These are phyloP conservation scores for Mycena amicta DNA, from an alignment of 768 basidiomycete species.

Conservation along the genomic window DNA sequence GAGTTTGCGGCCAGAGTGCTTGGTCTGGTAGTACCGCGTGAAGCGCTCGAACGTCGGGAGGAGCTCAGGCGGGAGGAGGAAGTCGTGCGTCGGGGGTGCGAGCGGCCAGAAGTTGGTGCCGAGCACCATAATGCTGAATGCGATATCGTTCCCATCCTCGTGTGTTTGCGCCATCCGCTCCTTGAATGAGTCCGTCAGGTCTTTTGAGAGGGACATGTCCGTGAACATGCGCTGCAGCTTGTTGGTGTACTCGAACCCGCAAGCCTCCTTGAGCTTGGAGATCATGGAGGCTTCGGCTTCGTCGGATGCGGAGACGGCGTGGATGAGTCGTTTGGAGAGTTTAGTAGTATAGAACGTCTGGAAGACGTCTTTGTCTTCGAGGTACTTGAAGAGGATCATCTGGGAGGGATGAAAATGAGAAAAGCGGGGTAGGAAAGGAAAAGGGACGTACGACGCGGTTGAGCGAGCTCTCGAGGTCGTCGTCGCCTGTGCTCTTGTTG, in stretches of 20 bases:
- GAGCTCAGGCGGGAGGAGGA: slow-evolving; percentile 87
- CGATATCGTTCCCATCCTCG: slow-evolving; percentile 78
- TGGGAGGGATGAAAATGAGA: slow-evolving; percentile 43
- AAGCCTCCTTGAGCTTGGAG: slow-evolving; percentile 93
- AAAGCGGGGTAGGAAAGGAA: slow-evolving; percentile 24
- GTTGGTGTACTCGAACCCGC: slow-evolving; percentile 95
- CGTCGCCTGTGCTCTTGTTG: slow-evolving; percentile 93
- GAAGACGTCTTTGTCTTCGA: slow-evolving; percentile 99
- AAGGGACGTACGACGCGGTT: slow-evolving; percentile 78
- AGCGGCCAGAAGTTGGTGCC: slow-evolving; percentile 97
- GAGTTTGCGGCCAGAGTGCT: slow-evolving; percentile 91
- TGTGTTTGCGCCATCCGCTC: slow-evolving; percentile 88
- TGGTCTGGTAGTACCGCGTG: slow-evolving; percentile 82
- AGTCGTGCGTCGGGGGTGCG: slow-evolving; percentile 79
- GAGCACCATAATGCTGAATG: slow-evolving; percentile 90
- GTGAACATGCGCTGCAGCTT: slow-evolving; percentile 98
- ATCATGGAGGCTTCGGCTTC: slow-evolving; percentile 98
- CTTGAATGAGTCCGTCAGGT: slow-evolving; percentile 93
- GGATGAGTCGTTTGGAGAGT: slow-evolving; percentile 89
- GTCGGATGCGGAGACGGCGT: slow-evolving; percentile 88
- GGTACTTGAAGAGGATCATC: slow-evolving; percentile 98
- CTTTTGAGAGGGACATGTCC: slow-evolving; percentile 94
- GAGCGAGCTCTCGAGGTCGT: slow-evolving; percentile 85
- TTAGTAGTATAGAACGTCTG: slow-evolving; percentile 97
- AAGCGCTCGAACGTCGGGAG: slow-evolving; percentile 88